These are phyloP conservation scores for Arabis alpina DNA, from an alignment of 345 rosid species.

Conservation along the genomic window DNA sequence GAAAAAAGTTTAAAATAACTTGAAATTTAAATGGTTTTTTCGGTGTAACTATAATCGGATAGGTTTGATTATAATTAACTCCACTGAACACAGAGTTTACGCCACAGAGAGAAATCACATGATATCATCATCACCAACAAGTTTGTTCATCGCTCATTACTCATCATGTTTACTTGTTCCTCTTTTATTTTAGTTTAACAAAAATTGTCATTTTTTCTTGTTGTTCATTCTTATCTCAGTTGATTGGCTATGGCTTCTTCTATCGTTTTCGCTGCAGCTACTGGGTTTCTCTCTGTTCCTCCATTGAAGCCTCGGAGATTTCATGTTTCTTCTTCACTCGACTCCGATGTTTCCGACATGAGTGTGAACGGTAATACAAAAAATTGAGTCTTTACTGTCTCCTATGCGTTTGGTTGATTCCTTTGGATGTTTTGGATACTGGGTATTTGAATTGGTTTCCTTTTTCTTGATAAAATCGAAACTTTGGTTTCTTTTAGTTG, in stretches of 20 bases:
- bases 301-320: constrained; percentile 50
- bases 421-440: constrained; percentile 37
- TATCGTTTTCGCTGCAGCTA: constrained; percentile 62
- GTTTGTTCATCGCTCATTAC: constrained; percentile 16
- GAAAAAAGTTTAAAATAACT: too few relatives aligned
- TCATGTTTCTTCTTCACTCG: constrained; percentile 65
- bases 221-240: constrained; percentile 35
- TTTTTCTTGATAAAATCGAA: not conserved
- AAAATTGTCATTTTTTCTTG: not conserved
- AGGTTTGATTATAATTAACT: not conserved
- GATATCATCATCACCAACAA: constrained; percentile 30
- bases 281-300: constrained; percentile 50
- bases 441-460: constrained; percentile 35
- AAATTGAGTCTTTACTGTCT: not conserved
- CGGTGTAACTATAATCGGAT: not conserved
- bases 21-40: not conserved
- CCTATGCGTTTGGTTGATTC: constrained; percentile 23
- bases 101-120: constrained; percentile 35
- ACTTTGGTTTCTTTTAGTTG: not conserved
- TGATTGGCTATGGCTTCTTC: constrained; percentile 70
- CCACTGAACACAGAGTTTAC: constrained; percentile 18
- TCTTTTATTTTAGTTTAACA: not conserved
- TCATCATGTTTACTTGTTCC: constrained; percentile 1
- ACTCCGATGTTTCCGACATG: constrained; percentile 92
- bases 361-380: constrained; percentile 70